Evolutionary conservation across 108 stramenopile species (phyloP).

Genomic region (Skeletonema costatum): DNA sequence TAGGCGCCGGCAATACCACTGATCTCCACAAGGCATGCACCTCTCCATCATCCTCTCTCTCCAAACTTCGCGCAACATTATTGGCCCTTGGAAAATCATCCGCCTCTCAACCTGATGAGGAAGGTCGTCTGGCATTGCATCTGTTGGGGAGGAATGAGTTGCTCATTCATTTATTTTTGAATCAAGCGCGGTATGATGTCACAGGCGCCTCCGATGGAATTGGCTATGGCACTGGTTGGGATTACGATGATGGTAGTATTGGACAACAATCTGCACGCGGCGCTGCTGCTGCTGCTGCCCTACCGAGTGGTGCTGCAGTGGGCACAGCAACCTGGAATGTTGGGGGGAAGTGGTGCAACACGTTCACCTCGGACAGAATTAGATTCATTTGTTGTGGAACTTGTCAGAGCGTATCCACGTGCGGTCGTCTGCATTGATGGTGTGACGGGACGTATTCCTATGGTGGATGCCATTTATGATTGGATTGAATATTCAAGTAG

Average conservation of each 20-base stretch:
- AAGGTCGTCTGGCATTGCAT: conserved; percentile 37
- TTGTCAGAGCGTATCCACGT: conserved; percentile 40
- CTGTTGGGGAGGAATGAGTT: conserved; percentile 41
- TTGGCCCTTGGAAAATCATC: conserved; percentile 30
- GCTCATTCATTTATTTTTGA: conserved; percentile 46
- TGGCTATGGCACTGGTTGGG: background rate
- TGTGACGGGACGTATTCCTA: conserved; percentile 30
- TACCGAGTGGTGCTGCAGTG: background rate
- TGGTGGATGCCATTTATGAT: conserved; percentile 55
- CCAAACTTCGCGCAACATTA: conserved; percentile 52
- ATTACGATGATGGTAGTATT: background rate
- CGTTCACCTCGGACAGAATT: conserved; percentile 31
- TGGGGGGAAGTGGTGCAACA: conserved; percentile 25
- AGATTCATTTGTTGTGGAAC: conserved; percentile 45
- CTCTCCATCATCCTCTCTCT: conserved; percentile 48
- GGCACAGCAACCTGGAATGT: conserved; percentile 1
- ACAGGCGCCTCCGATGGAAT: background rate
- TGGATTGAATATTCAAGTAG: conserved; percentile 47
- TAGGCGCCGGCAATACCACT: conserved; percentile 12
- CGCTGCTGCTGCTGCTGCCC: background rate
- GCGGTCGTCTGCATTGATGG: conserved; percentile 34
- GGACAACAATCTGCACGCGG: conserved; percentile 11
- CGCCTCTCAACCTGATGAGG: conserved; percentile 26
- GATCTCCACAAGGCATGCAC: conserved; percentile 48
- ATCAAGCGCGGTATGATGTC: conserved; percentile 38